A percentile compares a stretch with the other conserved stretches of the same genome.
phyloP scores from a whole-genome alignment of 2,329 filamentous ascomycete species.

The Xylaria sp. region DNA sequence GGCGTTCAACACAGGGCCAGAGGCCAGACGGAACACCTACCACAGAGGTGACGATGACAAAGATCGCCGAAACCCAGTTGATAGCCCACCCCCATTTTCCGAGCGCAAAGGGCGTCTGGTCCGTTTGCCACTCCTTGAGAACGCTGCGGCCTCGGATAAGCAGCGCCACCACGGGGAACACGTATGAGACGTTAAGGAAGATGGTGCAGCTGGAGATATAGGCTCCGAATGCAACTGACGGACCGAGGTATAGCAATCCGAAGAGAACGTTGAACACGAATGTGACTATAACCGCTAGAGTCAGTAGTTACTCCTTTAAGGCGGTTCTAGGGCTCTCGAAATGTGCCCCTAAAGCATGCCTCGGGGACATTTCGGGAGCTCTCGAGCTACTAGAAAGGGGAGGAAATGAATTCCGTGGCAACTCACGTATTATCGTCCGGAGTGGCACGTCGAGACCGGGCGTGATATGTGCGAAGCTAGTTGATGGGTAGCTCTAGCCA shows the following conservation, averaged over 20 bases:
- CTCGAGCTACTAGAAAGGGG: too few species aligned
- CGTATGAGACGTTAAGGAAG: conserved; percentile 60
- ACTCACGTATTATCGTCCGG: conserved; percentile 54
- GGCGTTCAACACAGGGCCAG: neutral
- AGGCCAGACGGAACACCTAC: conserved; percentile 32
- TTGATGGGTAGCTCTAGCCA: conserved; percentile 6
- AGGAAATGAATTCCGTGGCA: too few species aligned
- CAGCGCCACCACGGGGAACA: conserved; percentile 55
- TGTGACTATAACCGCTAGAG: too few species aligned
- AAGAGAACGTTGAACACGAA: conserved; percentile 58
- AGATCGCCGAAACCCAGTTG: conserved; percentile 51
- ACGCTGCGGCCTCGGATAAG: conserved; percentile 52
- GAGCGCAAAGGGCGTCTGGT: conserved; percentile 47
- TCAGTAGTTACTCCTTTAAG: too few species aligned
- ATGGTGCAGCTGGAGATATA: conserved; percentile 59
- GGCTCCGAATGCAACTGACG: conserved; percentile 59
- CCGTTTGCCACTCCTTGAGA: conserved; percentile 46
- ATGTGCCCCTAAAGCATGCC: too few species aligned
- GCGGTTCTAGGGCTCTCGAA: too few species aligned
- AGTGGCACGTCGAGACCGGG: conserved; percentile 56
- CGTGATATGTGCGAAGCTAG: conserved; percentile 52
- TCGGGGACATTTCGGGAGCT: too few species aligned
- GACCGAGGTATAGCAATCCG: conserved; percentile 59
- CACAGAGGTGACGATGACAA: conserved; percentile 55
- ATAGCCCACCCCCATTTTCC: conserved; percentile 47